Conservation (phyloP, 2,329 filamentous ascomycete species). For the Verticillium isaacii region DNA sequence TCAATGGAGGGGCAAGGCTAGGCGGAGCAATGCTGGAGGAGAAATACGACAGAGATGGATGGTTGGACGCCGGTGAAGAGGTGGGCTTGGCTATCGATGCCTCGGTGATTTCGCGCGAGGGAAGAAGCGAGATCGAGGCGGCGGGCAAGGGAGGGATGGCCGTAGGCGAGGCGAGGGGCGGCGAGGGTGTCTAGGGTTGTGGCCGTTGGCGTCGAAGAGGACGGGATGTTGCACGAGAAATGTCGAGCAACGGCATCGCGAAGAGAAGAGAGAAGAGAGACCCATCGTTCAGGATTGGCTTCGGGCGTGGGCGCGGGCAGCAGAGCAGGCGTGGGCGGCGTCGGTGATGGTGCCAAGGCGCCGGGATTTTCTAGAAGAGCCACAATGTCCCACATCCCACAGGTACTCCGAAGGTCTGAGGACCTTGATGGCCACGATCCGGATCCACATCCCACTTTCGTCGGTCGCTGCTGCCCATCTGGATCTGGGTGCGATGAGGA, state of each 20-base stretch:
- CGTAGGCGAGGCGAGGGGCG: not conserved
- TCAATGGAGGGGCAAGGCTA: not conserved
- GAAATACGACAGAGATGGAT: not conserved
- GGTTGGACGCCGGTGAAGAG: not conserved
- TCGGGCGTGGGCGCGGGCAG: no score
- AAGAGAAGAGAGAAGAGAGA: not conserved
- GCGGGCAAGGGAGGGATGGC: not conserved
- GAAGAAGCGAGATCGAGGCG: not conserved
- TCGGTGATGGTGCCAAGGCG: not conserved
- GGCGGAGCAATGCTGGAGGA: not conserved
- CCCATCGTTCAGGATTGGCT: no score
- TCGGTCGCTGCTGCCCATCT: not conserved
- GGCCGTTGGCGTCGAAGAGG: not conserved
- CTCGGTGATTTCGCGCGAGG: not conserved
- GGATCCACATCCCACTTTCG: not conserved
- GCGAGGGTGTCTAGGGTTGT: not conserved
- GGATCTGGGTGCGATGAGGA: not conserved
- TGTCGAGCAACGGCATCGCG: not conserved
- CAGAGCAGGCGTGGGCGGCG: not conserved
- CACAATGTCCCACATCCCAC: not conserved
- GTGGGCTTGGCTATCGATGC: not conserved
- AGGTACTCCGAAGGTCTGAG: not conserved
- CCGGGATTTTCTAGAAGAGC: not conserved
- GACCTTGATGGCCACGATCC: conserved; percentile 1
- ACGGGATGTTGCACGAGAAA: not conserved